Evolutionary conservation across 768 basidiomycete genomes (phyloP).

Genomic region (Xerocomellus amylosporus): DNA sequence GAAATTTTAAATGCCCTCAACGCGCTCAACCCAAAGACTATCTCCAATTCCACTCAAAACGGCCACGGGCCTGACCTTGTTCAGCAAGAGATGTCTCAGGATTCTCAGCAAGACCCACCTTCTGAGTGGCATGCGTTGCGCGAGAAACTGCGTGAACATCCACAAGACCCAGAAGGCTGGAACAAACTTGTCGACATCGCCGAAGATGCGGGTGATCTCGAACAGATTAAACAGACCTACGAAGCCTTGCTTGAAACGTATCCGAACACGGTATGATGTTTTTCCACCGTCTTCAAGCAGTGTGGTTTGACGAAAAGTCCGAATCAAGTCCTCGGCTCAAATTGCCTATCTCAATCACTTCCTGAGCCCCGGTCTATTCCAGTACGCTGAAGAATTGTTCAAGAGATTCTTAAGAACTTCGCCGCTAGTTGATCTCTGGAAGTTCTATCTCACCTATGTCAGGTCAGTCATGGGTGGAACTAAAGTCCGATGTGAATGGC

Average conservation of each 20-base stretch:
- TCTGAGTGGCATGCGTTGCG: slow-evolving; percentile 69
- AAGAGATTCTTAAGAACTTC: slow-evolving; percentile 81
- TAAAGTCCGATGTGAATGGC: slow-evolving; percentile 3
- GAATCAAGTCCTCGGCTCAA: slow-evolving; percentile 70
- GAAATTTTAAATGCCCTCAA: slow-evolving; percentile 38
- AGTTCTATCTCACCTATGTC: slow-evolving; percentile 91
- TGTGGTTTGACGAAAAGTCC: slow-evolving; percentile 22
- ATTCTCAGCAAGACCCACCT: slow-evolving; percentile 35
- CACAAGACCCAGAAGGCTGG: slow-evolving; percentile 77
- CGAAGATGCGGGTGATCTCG: slow-evolving; percentile 73
- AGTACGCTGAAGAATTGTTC: slow-evolving; percentile 85
- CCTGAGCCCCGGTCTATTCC: slow-evolving; percentile 61
- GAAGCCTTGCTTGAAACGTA: slow-evolving; percentile 80
- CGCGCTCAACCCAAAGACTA: slow-evolving; percentile 31
- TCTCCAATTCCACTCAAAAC: slow-evolving; percentile 26
- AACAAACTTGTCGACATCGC: slow-evolving; percentile 74
- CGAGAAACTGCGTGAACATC: slow-evolving; percentile 60
- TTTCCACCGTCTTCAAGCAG: slow-evolving; percentile 24
- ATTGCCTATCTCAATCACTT: slow-evolving; percentile 82
- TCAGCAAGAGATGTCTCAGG: slow-evolving; percentile 24
- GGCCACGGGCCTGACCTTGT: slow-evolving; percentile 24
- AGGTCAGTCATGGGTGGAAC: slow-evolving; percentile 49
- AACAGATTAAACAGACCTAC: slow-evolving; percentile 77
- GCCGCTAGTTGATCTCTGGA: slow-evolving; percentile 88
- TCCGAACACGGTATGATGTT: slow-evolving; percentile 83